Base-by-base conservation (phyloP, 2,329 filamentous ascomycete species). In the Cladosporium sp. region DNA sequence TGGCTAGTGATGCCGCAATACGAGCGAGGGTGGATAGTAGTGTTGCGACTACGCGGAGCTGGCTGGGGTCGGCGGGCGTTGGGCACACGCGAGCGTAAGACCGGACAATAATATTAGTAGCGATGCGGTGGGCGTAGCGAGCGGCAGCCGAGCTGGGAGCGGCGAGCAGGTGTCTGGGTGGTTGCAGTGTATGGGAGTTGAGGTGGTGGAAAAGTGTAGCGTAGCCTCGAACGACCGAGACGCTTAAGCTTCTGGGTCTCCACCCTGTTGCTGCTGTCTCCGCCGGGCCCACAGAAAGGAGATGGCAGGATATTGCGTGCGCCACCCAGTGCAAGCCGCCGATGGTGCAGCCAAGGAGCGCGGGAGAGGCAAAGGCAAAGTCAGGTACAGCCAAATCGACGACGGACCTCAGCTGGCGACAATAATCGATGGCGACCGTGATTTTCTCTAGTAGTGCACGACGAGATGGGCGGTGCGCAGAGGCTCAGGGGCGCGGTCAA, bases 1-100 rank as follows among this genome's bases (percentile, higher is more conserved):
- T 45, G 52, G 52, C 52, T 55, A 55, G 52, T 36, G 52, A 55
- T 50, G n/a, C 47, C 47, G 40, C 20, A 42, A 55, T 55, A 55
- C 52, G 52, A 47, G 50, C 50, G 47, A 36, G 52, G 52, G 28
- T 55, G 52, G 52, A 53, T 36, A 17, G 50, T 17, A 25, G 13
- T 34, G 47, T 32, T 50, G 47, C 37, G 39, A 24, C 28, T 42
- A 24, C 4, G 24, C 34, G 19, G 24, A 37, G 50, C 36, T 34
- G 25, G 36, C 22, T 48, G 25, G 28, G 19, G 51, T 45, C 51
- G 34, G 39, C 40, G 40, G 28, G 10, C 24, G 51, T 22, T 28
- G 25, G 25, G 28, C 51, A 45, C 51, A 45, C 51, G 51, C 51
- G 37, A 32, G 51, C 28, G 51, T 35, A 15, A 44, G 39, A 42